A percentile compares a stretch with the other conserved stretches of the same genome.
These are phyloP conservation scores for Syncephalastrum monosporum DNA, from an alignment of 371 early-diverging fungal species.

Conservation along the genomic window DNA sequence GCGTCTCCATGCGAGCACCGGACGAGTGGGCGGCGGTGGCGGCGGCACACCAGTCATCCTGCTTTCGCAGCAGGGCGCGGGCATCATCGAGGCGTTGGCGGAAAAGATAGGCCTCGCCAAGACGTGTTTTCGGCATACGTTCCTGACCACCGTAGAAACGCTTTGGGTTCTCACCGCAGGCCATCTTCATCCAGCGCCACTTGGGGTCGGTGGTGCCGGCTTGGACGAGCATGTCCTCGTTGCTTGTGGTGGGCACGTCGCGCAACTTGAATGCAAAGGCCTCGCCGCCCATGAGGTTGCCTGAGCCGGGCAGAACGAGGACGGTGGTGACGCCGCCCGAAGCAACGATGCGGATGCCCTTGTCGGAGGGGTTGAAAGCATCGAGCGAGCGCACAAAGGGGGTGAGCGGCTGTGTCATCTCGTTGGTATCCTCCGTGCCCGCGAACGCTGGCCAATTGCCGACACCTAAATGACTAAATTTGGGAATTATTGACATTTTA, in stretches of 20 bases:
- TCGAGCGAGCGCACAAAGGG: slow-evolving; percentile 62
- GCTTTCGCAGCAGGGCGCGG: slow-evolving; percentile 42
- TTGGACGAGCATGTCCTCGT: slow-evolving; percentile 66
- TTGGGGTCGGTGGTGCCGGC: slow-evolving; percentile 33
- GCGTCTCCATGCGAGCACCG: slow-evolving; percentile 26
- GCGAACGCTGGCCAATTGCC: slow-evolving; percentile 59
- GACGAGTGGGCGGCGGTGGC: slow-evolving; percentile 27
- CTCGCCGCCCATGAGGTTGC: slow-evolving; percentile 78
- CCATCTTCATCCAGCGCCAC: slow-evolving; percentile 81
- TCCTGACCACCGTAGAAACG: slow-evolving; percentile 16
- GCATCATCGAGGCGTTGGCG: slow-evolving; percentile 65
- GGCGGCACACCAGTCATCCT: slow-evolving; percentile 81
- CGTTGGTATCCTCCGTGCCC: slow-evolving; percentile 65
- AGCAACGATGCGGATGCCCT: slow-evolving; percentile 59
- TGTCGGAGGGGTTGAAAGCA: slow-evolving; percentile 60
- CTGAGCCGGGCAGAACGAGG: slow-evolving; percentile 72
- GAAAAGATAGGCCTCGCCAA: slow-evolving; percentile 74
- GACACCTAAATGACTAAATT: slow-evolving; percentile 55
- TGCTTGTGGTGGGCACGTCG: slow-evolving; percentile 46
- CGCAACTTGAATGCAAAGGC: slow-evolving; percentile 66
- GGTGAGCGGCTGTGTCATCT: slow-evolving; percentile 56
- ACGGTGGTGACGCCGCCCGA: slow-evolving; percentile 78
- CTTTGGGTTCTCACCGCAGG: slow-evolving; percentile 76
- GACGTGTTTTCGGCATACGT: slow-evolving; percentile 37
- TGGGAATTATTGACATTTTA: slow-evolving; percentile 7